Percentiles rank a stretch among this genome's conserved stretches.
phyloP scores from a whole-genome alignment of 768 basidiomycete species.

The Lactarius sanguifluus region DNA sequence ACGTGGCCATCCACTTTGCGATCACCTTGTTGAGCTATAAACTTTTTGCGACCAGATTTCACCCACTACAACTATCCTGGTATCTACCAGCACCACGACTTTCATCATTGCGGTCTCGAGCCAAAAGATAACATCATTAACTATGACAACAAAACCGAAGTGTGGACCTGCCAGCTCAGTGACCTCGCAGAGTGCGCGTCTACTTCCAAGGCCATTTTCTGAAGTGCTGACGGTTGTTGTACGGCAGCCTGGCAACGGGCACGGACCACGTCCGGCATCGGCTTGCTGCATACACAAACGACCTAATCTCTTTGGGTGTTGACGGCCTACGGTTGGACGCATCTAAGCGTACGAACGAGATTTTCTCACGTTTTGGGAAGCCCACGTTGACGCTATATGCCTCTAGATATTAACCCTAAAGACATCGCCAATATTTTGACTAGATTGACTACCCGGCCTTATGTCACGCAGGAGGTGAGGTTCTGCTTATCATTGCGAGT shows the following conservation, averaged over 20 bases:
- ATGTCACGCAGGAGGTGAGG: slow-evolving; percentile 60
- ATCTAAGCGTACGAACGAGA: slow-evolving; percentile 50
- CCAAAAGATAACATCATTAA: slow-evolving; percentile 54
- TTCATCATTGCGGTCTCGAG: slow-evolving; percentile 64
- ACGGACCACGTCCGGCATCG: slow-evolving; percentile 55
- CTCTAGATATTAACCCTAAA: slow-evolving; percentile 50
- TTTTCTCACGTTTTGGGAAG: background rate
- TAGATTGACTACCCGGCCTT: slow-evolving; percentile 44
- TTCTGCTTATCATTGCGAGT: too few species aligned
- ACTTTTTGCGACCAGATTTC: slow-evolving; percentile 35
- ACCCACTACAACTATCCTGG: slow-evolving; percentile 48
- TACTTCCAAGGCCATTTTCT: background rate
- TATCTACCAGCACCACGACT: slow-evolving; percentile 44
- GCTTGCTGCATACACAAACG: slow-evolving; percentile 58
- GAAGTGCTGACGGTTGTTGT: background rate
- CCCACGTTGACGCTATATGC: background rate
- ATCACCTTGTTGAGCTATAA: background rate
- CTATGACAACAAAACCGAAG: slow-evolving; percentile 52
- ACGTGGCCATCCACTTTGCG: background rate
- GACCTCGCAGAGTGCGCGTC: slow-evolving; percentile 42
- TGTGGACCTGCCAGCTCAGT: slow-evolving; percentile 43
- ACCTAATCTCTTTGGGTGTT: slow-evolving; percentile 59
- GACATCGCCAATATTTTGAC: slow-evolving; percentile 56
- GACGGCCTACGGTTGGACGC: slow-evolving; percentile 66
- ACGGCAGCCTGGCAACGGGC: slow-evolving; percentile 55